Conservation (phyloP, 257 asterid genomes). For the Ocimum tenuiflorum region DNA sequence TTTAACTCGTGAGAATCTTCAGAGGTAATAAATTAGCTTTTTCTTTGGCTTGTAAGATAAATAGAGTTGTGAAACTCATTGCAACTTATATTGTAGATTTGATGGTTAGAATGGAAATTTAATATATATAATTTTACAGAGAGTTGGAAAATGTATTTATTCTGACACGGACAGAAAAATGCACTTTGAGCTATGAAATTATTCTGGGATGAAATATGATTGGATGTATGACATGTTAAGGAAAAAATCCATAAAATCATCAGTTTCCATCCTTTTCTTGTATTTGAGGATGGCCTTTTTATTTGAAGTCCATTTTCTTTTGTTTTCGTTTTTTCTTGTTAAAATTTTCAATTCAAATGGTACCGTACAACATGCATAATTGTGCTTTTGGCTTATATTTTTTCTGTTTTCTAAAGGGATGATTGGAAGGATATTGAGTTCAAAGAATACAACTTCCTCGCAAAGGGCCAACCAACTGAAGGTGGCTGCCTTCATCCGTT, state of each 20-base stretch:
- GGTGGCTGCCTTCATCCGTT: constrained; percentile 95
- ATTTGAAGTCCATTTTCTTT: not conserved
- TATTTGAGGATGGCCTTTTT: not conserved
- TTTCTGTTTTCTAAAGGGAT: constrained; percentile 44
- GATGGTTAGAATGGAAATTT: not conserved
- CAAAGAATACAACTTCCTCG: constrained; percentile 90
- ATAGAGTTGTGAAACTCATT: not conserved
- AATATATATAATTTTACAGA: not conserved
- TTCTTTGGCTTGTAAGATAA: not conserved
- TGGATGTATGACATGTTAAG: not conserved
- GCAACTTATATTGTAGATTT: not conserved
- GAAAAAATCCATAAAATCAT: not conserved
- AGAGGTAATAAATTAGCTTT: constrained; percentile 41
- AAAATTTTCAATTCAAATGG: not conserved
- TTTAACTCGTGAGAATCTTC: constrained; percentile 80
- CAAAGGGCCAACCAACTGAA: constrained; percentile 91
- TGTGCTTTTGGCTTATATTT: not conserved
- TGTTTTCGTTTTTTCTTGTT: not conserved
- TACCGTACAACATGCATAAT: not conserved
- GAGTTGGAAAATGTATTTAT: too few species aligned
- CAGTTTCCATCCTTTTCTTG: constrained; percentile 1
- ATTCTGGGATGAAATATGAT: not conserved
- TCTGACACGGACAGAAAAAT: too few species aligned
- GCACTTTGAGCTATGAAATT: not conserved
- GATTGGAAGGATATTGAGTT: constrained; percentile 91